These are phyloP conservation scores for Entomophthora muscae DNA, from an alignment of 371 early-diverging fungal genomes.

Conservation along the genomic window DNA sequence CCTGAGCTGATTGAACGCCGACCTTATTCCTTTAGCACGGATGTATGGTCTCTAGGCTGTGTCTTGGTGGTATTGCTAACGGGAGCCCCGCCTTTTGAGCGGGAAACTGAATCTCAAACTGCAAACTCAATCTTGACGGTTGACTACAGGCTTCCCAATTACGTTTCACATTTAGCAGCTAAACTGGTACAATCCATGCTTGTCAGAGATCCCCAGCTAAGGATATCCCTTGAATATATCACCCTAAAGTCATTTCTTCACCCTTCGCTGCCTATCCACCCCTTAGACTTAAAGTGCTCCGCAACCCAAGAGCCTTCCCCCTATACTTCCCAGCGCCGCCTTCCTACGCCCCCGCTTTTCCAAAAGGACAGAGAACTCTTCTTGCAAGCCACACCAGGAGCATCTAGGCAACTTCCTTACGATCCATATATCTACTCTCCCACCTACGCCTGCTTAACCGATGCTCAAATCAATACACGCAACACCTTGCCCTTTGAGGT, in stretches of 20 bases:
- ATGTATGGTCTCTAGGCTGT: slow-evolving; percentile 53
- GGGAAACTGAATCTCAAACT: not conserved
- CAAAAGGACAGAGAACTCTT: not conserved
- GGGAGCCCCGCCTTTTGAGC: slow-evolving; percentile 54
- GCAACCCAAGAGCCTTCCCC: not conserved
- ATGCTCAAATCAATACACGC: not conserved
- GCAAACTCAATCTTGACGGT: not conserved
- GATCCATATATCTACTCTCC: too few species aligned
- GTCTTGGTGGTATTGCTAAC: slow-evolving; percentile 38
- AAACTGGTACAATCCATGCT: not conserved
- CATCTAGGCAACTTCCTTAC: too few species aligned
- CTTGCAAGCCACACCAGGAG: too few species aligned
- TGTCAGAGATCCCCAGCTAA: not conserved
- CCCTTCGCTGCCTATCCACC: not conserved
- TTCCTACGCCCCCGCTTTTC: not conserved
- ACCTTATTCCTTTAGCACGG: slow-evolving; percentile 39
- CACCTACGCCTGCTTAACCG: not conserved
- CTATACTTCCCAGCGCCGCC: not conserved
- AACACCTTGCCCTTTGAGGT: not conserved
- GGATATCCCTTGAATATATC: not conserved
- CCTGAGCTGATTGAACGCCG: slow-evolving; percentile 11
- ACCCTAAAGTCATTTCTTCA: not conserved
- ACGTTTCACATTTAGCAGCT: not conserved
- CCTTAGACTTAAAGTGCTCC: not conserved
- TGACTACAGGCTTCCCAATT: not conserved